Evolutionary conservation across 495 filamentous ascomycete genomes (phyloP), one percentile per base, ranked within the genome.

Genomic region (Recurvomyces mirabilis): DNA sequence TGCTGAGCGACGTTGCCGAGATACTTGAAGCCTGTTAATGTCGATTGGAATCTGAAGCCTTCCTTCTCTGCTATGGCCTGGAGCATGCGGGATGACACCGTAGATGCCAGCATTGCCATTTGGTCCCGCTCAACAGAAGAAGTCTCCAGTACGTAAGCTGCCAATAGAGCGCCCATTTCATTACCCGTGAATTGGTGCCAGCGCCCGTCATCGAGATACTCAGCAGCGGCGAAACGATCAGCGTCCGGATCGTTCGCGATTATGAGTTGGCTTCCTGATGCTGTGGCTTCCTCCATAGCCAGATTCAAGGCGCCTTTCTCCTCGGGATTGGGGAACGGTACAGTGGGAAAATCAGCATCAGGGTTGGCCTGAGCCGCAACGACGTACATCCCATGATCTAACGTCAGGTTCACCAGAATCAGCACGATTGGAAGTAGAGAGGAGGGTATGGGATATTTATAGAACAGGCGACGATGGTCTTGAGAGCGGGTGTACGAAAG

Each of bases 11-110:
- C 52, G 38, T 67, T 68, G 11, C 64, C 65, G 29, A 85, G 71
- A 81, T 81, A 85, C 58, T 85, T 85, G 63, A 85, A 85, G 2
- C 81, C 81, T 0, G 81, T 85, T 13, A 85, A 64, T 4, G 80
- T 81, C 52, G 84, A 79, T 31, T 68, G 61, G 51, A 73, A 79
- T 25, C 65, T 56, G 40, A 81, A 73, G 4, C 72, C 73, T 53
- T 72, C 71, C 18, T 65, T 58, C 30, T 56, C 47, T 5, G 78
- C 78, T 63, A 83, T 76, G 18, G 68, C 64, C 10, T 64, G 57
- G 3, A 85, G 68, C 80, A 83, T 82, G 13, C 71, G 67, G 2
- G 74, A 76, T 0, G 77, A 82, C 0, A 85, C 81, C 1, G 81
- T 73, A 2, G 76, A 77, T 15, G 72, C 74, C 9, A 84, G 57